These are phyloP conservation scores for Neurospora sp. DNA, from an alignment of 495 filamentous ascomycete genomes.

Conservation along the genomic window DNA sequence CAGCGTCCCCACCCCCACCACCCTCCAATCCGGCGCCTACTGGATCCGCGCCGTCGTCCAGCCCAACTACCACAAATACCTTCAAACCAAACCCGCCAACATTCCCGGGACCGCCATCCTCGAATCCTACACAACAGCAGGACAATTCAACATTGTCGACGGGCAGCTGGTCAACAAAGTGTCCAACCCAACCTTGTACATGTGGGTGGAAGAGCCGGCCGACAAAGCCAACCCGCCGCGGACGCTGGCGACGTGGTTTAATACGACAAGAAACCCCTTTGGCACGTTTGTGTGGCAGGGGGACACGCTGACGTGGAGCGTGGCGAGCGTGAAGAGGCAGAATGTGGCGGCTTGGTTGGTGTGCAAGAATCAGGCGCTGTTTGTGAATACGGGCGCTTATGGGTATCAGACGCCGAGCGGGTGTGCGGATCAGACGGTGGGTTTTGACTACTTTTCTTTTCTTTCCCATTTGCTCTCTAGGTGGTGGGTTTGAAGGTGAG, in stretches of 20 bases:
- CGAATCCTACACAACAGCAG: constrained; percentile 43
- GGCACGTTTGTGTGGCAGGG: constrained; percentile 49
- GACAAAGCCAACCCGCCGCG: constrained; percentile 33
- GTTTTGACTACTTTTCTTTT: constrained; percentile 10
- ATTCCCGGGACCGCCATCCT: constrained; percentile 40
- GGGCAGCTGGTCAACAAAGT: constrained; percentile 49
- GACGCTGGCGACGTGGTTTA: constrained; percentile 41
- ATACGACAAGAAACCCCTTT: constrained; percentile 41
- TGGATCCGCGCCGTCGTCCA: constrained; percentile 51
- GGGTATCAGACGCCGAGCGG: constrained; percentile 46
- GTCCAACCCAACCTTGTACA: constrained; percentile 31
- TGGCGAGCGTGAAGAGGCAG: constrained; percentile 37
- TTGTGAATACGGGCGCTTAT: constrained; percentile 52
- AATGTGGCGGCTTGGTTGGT: constrained; percentile 51
- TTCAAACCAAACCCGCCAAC: constrained; percentile 45
- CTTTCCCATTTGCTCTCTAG: not conserved
- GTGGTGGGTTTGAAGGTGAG: not conserved
- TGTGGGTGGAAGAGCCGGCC: constrained; percentile 39
- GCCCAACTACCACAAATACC: constrained; percentile 56
- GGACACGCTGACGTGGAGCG: constrained; percentile 46
- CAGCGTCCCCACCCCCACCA: constrained; percentile 18
- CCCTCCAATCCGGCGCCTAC: constrained; percentile 41
- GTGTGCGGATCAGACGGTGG: constrained; percentile 49
- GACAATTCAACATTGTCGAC: constrained; percentile 47
- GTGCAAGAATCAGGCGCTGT: constrained; percentile 42